A percentile compares a stretch with the other conserved stretches of the same genome.
Evolutionary conservation across 768 basidiomycete genomes (phyloP).

Genomic region (Suillus placidus): DNA sequence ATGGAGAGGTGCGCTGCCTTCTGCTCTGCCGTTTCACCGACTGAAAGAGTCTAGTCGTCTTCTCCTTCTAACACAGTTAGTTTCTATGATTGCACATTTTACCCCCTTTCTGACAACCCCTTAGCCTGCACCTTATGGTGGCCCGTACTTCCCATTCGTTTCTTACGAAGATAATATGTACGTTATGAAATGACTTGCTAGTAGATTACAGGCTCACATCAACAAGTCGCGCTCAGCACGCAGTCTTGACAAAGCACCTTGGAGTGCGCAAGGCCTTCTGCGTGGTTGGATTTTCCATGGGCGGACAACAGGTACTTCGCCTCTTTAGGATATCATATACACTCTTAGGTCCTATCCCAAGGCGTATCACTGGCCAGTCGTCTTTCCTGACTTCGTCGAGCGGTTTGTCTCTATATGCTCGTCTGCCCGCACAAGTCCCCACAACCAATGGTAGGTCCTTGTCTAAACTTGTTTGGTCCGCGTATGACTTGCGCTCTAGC

Average conservation of each 20-base stretch:
- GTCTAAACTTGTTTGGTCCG: neutral
- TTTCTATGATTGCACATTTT: neutral
- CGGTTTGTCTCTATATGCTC: constrained; percentile 50
- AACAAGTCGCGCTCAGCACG: constrained; percentile 54
- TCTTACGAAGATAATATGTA: constrained; percentile 64
- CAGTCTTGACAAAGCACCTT: constrained; percentile 50
- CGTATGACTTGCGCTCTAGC: constrained; percentile 33
- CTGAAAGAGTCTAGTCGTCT: constrained; percentile 45
- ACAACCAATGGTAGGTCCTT: constrained; percentile 51
- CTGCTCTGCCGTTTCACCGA: neutral
- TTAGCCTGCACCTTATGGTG: constrained; percentile 57
- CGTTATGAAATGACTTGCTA: constrained; percentile 13
- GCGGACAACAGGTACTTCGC: constrained; percentile 48
- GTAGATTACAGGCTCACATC: neutral
- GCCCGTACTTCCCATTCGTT: constrained; percentile 58
- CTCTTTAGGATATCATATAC: constrained; percentile 18
- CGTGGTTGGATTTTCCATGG: constrained; percentile 61
- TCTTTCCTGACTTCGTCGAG: constrained; percentile 59
- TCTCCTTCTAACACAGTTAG: constrained; percentile 62
- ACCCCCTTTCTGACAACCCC: neutral
- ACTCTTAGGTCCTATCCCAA: constrained; percentile 23
- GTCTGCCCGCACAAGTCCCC: constrained; percentile 56
- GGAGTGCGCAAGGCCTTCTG: constrained; percentile 47
- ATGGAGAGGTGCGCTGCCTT: constrained; percentile 50
- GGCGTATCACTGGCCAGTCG: constrained; percentile 61